Base-by-base conservation (phyloP, 306 rosid species). In the Dalbergia oliveri region DNA sequence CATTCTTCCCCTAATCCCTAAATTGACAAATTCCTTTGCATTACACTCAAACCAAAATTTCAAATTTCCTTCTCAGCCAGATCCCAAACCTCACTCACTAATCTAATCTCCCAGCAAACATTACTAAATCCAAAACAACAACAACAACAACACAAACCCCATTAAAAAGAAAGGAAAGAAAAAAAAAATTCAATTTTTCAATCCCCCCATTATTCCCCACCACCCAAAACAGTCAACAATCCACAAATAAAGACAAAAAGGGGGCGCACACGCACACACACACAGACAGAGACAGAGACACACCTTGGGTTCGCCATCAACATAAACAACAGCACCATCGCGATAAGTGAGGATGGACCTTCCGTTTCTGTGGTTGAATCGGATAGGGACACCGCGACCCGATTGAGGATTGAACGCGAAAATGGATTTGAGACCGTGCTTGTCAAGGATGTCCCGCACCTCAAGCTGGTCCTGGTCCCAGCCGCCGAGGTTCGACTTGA, bases 391-490 rank as follows among this genome's bases (percentile, higher is more conserved):
- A 5, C 96, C 92, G 44, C 99, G 99, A n/a, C 84, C 43, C 3
- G 84, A 43, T 18, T 33, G 81, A 7, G 87, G 77, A 44, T 83
- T 89, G 74, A 93, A 95, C 0, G 98, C 97, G 62, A 43, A 91
- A 4, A 93, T n/a, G 33, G 91, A 81, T 70, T 95, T 93, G 79
- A 95, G 77, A 7, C 89, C 92, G 59, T 89, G 75, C 12, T 86
- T 90, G 8, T 95, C 94, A n/a, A 95, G 94, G 35, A 93, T 89
- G 31, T 90, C 89, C 0, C 93, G 84, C 8, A 95, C 88, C 75
- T 95, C 97, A 41, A 95, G 59, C 86, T 95, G 93, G 85, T 95
- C 89, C 81, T 90, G 97, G n/a, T 91, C 99, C 94, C 94, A 93
- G 39, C 98, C 98, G 0, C 97, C 99, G 3, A 95, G 82, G 23